Evolutionary conservation across 805 yeast genomes (phyloP).

Genomic region (Vanderwaltozyma verrucispora): DNA sequence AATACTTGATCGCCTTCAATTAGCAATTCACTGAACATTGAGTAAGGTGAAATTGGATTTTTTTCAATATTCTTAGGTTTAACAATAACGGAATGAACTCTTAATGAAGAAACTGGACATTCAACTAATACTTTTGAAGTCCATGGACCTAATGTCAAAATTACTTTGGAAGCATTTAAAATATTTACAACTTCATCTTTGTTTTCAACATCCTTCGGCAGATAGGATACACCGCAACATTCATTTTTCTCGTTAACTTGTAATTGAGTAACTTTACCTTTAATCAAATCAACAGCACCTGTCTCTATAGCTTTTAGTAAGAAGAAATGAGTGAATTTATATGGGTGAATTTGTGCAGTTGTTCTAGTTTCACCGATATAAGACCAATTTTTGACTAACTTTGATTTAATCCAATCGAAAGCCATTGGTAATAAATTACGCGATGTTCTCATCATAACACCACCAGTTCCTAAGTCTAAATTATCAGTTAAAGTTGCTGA

Average conservation of each 20-base stretch:
- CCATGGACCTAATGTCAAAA: slow-evolving; percentile 93
- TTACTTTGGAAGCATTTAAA: slow-evolving; percentile 59
- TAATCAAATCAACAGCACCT: slow-evolving; percentile 73
- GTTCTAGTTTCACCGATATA: slow-evolving; percentile 74
- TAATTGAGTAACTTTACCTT: slow-evolving; percentile 74
- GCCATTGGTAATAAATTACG: slow-evolving; percentile 41
- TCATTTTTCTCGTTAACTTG: slow-evolving; percentile 51
- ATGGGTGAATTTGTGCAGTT: slow-evolving; percentile 97
- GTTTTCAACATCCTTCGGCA: slow-evolving; percentile 24
- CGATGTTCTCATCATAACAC: slow-evolving; percentile 4
- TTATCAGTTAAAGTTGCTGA: too few species aligned
- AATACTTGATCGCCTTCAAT: slow-evolving; percentile 56
- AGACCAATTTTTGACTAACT: slow-evolving; percentile 61
- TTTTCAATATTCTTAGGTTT: slow-evolving; percentile 63
- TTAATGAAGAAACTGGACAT: slow-evolving; percentile 86
- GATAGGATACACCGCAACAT: slow-evolving; percentile 64
- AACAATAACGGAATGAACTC: slow-evolving; percentile 92
- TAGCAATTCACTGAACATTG: slow-evolving; percentile 84
- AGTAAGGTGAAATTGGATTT: slow-evolving; percentile 58
- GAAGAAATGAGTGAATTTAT: slow-evolving; percentile 75
- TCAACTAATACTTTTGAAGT: slow-evolving; percentile 81
- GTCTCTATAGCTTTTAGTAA: slow-evolving; percentile 70
- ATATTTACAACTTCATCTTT: slow-evolving; percentile 28
- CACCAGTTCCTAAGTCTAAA: slow-evolving; percentile 2
- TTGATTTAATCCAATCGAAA: slow-evolving; percentile 66